Evolutionary conservation across 2,329 filamentous ascomycete species (phyloP).

Genomic region (Biscogniauxia sp.): DNA sequence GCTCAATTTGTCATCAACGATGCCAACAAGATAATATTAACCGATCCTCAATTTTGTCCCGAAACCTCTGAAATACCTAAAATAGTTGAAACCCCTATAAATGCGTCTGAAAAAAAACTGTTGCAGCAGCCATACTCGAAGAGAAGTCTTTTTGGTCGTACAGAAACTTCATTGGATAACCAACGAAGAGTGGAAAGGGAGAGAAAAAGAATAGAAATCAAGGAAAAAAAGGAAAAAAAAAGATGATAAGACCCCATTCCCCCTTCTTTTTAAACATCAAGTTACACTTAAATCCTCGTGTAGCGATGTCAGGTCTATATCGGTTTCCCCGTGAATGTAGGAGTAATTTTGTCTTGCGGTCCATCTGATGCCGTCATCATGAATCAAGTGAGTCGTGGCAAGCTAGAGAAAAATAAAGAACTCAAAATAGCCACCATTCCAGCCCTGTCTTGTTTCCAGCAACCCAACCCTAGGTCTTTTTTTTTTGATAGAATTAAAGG

Average conservation of each 20-base stretch:
- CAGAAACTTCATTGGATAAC: constrained; percentile 19
- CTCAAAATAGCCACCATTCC: constrained; percentile 7
- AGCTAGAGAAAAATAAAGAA: constrained; percentile 7
- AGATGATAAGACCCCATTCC: background rate
- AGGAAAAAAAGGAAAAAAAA: background rate
- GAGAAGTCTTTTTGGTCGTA: constrained; percentile 23
- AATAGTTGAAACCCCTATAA: constrained; percentile 2
- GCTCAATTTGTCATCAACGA: background rate
- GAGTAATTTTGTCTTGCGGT: constrained; percentile 32
- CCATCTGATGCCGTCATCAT: constrained; percentile 33
- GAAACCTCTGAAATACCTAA: constrained; percentile 3
- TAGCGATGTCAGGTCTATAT: constrained; percentile 31
- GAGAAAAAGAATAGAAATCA: background rate
- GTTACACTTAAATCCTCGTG: constrained; percentile 31
- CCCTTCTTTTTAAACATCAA: constrained; percentile 25
- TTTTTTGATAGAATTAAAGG: constrained; percentile 24
- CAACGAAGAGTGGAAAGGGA: constrained; percentile 11
- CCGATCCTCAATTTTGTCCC: constrained; percentile 12
- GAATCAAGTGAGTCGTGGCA: constrained; percentile 30
- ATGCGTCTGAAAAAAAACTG: constrained; percentile 5
- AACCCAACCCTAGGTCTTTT: constrained; percentile 24
- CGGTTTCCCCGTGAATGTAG: constrained; percentile 26
- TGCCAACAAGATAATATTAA: constrained; percentile 1
- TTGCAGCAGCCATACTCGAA: constrained; percentile 14
- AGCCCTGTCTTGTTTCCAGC: constrained; percentile 24